Evolutionary conservation across 2,329 filamentous ascomycete genomes (phyloP), one percentile per base, ranked within the genome.

Genomic region (Colletotrichum chlorophyti): DNA sequence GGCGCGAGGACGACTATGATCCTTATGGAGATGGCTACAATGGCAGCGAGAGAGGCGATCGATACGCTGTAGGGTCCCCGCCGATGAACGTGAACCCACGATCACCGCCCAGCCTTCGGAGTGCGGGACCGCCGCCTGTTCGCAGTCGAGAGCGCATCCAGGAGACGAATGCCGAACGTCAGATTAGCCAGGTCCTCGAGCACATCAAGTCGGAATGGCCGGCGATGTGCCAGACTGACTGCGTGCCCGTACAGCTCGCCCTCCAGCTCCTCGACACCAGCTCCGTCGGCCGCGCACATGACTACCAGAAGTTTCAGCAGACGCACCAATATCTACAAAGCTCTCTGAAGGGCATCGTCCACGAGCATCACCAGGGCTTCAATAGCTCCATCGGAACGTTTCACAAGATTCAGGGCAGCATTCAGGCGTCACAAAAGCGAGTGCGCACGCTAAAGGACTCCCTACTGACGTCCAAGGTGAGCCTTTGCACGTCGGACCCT

Each of bases 351-450:
- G 87, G 88, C 29, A 97, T 99, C 66, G 95, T 99, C 23, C 97
- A 99, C 73, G 94, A 99, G 76, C 94, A 99, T 70, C 94, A 99
- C 70, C 95, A 99, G 74, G 96, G 95, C 42, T 99, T 99, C 83
- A 99, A 98, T 76, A 97, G 92, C 74, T 97, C 94, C 47, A 98
- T 99, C 63, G 95, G 94, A 73, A 98, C 94, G 17, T 99, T 98
- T 70, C 96, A 99, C 79, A 97, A 96, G 75, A 99, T 99, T 61
- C 95, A 99, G 73, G 87, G 88, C 49, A 97, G 92, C 74, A 95
- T 99, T 64, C 91, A 94, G 67, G 82, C 86, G 47, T 97, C 93
- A 14, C 95, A 99, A 74, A 88, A 88, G 68, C 87, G 92, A 60
- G 91, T 99, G 51, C 87, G 94, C 58, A 80, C 82, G 11, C 79